Base-by-base conservation (phyloP, 2,329 filamentous ascomycete genomes). In the Scleromitrula shiraiana region DNA sequence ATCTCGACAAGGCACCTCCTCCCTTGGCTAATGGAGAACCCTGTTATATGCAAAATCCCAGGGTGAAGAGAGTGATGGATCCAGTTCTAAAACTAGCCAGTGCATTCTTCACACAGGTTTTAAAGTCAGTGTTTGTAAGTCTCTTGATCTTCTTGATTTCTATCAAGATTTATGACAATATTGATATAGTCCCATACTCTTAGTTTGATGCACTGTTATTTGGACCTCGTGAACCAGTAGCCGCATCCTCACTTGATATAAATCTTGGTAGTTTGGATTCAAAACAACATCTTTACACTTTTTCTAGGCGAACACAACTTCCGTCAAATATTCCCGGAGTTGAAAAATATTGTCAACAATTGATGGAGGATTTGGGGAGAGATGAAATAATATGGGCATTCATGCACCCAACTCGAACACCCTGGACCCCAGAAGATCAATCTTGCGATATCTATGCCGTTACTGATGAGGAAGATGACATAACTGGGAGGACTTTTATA, bases 61-160 rank as follows among this genome's bases (percentile, higher is more conserved):
- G 49, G 9, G 50, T 61, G 3, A 54, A 50, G 39, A 52, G 41
- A 1, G 33, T 43, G 17, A 49, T 56, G 19, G 26, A 50, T 24
- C 54, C 55, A 10, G 27, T 22, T 19, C 39, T 58, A 15, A 62
- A 64, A 9, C 57, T 59, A 0, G 62, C 60, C 3, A 59, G 46
- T 0, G 64, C 45, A 9, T 61, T 53, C 17, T 32, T 58, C 17
- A 49, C 36, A n/a, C 50, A 48, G 23, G 15, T 33, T 26, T 26
- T 39, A 12, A 8, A 12, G 26, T 5, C 39, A 14, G 33, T 24
- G 8, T 39, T 24, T 46, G 43, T 46, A 46, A 30, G 14, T 9
- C 10, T 19, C 30, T 15, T n/a, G 8, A 5, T 3, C 4, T 29
- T 14, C n/a, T 9, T 5, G 19, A 29, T 24, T 1, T 2, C 23